phyloP scores from a whole-genome alignment of 768 basidiomycete species.

The Kwoniella sp. region DNA sequence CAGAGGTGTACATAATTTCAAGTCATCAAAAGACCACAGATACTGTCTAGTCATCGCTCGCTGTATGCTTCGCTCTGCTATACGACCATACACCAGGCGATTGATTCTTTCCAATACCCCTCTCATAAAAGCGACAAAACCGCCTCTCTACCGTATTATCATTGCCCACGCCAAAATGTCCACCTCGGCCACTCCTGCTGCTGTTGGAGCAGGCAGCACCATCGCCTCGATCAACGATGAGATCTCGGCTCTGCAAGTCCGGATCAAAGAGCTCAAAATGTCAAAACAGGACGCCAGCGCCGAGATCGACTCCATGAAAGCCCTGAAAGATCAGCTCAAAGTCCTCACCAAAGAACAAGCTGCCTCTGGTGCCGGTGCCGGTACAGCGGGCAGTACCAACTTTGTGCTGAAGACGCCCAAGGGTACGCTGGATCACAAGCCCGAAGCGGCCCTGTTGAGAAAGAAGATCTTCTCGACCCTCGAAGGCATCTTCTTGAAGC shows the following conservation, averaged over 20 bases:
- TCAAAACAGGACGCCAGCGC: constrained; percentile 44
- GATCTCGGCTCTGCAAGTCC: constrained; percentile 43
- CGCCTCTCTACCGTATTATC: background rate
- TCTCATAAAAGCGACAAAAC: background rate
- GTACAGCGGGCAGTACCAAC: constrained; percentile 52
- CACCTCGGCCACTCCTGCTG: background rate
- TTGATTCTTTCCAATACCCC: background rate
- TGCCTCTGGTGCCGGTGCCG: constrained; percentile 61
- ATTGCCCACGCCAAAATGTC: constrained; percentile 12
- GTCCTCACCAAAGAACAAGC: constrained; percentile 58
- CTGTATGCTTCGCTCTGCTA: constrained; percentile 11
- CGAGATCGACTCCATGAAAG: constrained; percentile 51
- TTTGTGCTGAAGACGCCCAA: constrained; percentile 91
- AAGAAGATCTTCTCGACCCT: constrained; percentile 86
- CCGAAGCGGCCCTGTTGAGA: constrained; percentile 87
- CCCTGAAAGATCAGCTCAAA: constrained; percentile 56
- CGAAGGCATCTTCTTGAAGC: constrained; percentile 81
- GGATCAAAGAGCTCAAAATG: constrained; percentile 50
- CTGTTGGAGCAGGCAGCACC: background rate
- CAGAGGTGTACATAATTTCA: too few relatives aligned
- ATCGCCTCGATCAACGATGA: constrained; percentile 29
- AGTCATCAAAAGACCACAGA: too few relatives aligned
- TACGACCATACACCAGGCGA: constrained; percentile 9
- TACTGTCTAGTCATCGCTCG: background rate
- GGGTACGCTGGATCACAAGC: constrained; percentile 95